These are phyloP conservation scores for Stygiomarasmius scandens DNA, from an alignment of 1,284 basidiomycete species.

Conservation along the genomic window DNA sequence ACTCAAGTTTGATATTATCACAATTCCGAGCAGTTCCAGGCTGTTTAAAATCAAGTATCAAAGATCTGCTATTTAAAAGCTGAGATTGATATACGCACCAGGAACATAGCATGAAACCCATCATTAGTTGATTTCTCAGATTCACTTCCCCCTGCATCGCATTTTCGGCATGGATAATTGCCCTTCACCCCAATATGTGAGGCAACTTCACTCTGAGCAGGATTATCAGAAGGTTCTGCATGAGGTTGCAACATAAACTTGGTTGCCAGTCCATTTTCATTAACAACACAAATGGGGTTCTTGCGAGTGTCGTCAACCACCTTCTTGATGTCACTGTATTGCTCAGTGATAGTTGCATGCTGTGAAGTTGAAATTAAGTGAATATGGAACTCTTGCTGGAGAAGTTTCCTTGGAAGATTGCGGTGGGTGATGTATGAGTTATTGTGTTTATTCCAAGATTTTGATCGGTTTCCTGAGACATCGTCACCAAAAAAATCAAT, in stretches of 20 bases:
- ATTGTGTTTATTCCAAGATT: constrained; percentile 28
- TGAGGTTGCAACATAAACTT: background rate
- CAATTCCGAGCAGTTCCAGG: background rate
- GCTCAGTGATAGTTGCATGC: background rate
- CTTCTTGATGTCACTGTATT: background rate
- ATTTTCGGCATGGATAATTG: constrained; percentile 14
- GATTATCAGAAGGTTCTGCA: background rate
- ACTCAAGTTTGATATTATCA: background rate
- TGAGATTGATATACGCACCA: background rate
- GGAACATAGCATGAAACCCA: background rate
- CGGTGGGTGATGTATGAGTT: constrained; percentile 20
- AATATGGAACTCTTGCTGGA: constrained; percentile 26
- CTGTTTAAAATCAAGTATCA: background rate
- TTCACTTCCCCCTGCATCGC: constrained; percentile 4
- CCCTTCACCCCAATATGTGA: constrained; percentile 25
- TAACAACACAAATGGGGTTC: constrained; percentile 25
- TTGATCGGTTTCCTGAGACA: constrained; percentile 24
- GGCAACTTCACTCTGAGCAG: background rate
- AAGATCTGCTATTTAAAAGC: background rate
- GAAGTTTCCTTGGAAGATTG: constrained; percentile 7
- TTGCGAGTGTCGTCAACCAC: constrained; percentile 10
- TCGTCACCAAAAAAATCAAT: constrained; percentile 18
- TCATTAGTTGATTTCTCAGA: constrained; percentile 13
- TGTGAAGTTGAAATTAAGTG: constrained; percentile 24
- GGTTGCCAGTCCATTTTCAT: constrained; percentile 1